Percentiles rank a stretch among this genome's conserved stretches.
phyloP scores from a whole-genome alignment of 331 rosid genomes.

The Saraca asoca region DNA sequence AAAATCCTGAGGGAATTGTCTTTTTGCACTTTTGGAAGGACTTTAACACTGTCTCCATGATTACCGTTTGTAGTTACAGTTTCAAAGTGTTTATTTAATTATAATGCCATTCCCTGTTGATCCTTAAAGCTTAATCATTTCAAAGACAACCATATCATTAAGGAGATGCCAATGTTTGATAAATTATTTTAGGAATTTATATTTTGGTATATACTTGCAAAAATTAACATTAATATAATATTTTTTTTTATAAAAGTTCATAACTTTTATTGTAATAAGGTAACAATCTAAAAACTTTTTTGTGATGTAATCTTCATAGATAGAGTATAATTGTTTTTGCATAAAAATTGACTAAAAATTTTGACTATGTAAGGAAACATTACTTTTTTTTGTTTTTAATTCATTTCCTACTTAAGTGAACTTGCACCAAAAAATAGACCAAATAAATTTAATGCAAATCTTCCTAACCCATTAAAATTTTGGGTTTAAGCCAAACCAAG shows the following conservation, averaged over 20 bases:
- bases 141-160: background rate
- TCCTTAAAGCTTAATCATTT: background rate
- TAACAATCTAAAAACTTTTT: too few relatives aligned
- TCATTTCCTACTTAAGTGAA: background rate
- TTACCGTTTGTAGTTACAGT: background rate
- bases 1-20: background rate
- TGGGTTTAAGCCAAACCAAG: conserved; percentile 34
- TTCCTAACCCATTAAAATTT: conserved; percentile 23
- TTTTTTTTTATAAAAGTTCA: too few relatives aligned
- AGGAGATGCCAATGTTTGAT: background rate
- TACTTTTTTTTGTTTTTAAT: background rate
- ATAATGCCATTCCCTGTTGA: background rate
- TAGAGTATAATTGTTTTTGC: too few relatives aligned
- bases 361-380: too few relatives aligned
- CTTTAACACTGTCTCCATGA: background rate
- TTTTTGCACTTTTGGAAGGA: background rate
- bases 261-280: too few relatives aligned
- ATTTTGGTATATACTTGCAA: too few relatives aligned
- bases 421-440: conserved; percentile 1
- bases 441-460: conserved; percentile 4
- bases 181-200: too few relatives aligned
- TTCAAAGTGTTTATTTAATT: background rate
- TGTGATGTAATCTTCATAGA: too few relatives aligned
- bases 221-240: too few relatives aligned
- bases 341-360: too few relatives aligned